Evolutionary conservation across 345 rosid species (phyloP), one percentile per base, ranked within the genome.

Genomic region (Turritis glabra): DNA sequence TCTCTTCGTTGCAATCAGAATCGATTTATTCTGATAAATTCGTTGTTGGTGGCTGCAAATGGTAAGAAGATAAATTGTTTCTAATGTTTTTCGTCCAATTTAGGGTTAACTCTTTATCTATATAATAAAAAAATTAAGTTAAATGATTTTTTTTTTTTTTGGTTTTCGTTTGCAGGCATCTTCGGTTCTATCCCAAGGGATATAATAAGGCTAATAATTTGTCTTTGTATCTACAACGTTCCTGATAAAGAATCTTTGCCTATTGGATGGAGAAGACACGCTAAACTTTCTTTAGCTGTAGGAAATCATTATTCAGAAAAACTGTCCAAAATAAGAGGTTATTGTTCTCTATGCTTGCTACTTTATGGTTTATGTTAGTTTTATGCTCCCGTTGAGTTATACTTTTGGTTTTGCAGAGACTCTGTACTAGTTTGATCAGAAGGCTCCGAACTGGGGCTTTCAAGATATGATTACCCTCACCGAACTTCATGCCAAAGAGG

Each of bases 181-280:
- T 89, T 71, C 82, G 82, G 47, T 83, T 83, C 19, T 90, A 85
- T 40, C 93, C 96, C 1, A 89, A 84, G 61, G 97, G 96, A 65
- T 81, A 88, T 80, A 11, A 9, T 8, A 9, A 35, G 40, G 13
- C 13, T 10, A 35, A 9, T 35, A 2, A 11, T 11, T 37, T 10
- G 40, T 37, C 40, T 37, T 5, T 37, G 13, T 10, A 1, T 37
- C 40, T 37, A 37, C 11, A 10, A n/a, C 3, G 40, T 37, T 11
- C 40, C 5, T 3, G 40, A 37, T 11, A 37, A 2, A 2, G 40
- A 37, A 10, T 37, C 40, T 37, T 37, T 37, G 40, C 14, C 40
- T 37, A 37, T 3, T 3, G 13, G 40, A 10, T 37, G 40, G 40
- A 37, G 40, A 37, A 37, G 13, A 37, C 40, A 37, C 14, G 14